A percentile compares a stretch with the other conserved stretches of the same genome.
Conservation (phyloP, 345 rosid genomes). For the Sonneratia caseolaris region DNA sequence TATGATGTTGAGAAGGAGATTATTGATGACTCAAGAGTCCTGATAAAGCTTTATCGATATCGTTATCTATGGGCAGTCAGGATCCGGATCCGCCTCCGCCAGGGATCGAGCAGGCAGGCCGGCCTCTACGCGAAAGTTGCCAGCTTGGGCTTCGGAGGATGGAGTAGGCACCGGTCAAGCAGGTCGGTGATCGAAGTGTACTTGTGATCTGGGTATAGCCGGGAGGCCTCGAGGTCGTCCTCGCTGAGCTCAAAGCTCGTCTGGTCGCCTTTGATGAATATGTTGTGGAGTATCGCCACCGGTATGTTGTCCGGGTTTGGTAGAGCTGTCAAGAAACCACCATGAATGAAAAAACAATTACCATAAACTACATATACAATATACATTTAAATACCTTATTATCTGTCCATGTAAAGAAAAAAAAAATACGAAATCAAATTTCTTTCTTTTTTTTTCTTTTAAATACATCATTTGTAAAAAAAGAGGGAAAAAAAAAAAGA, state of each 20-base stretch:
- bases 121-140: slow-evolving; percentile 11
- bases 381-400: no score
- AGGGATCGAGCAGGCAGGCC: no score
- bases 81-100: no score
- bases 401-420: no score
- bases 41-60: no score
- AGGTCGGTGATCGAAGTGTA: slow-evolving; percentile 25
- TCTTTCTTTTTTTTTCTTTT: no score
- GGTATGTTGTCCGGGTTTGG: slow-evolving; percentile 22
- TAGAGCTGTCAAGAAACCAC: background rate
- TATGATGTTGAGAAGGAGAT: no score
- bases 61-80: no score
- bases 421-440: no score
- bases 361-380: no score
- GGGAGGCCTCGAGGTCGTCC: slow-evolving; percentile 30
- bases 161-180: slow-evolving; percentile 20
- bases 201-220: slow-evolving; percentile 23
- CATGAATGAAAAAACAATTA: no score
- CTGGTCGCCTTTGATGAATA: slow-evolving; percentile 34
- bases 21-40: no score
- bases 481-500: background rate
- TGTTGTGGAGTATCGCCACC: slow-evolving; percentile 22
- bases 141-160: slow-evolving; percentile 18
- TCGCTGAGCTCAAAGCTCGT: slow-evolving; percentile 20
- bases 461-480: background rate